phyloP scores from a whole-genome alignment of 371 early-diverging fungal species.

The Mortierella sp. region DNA sequence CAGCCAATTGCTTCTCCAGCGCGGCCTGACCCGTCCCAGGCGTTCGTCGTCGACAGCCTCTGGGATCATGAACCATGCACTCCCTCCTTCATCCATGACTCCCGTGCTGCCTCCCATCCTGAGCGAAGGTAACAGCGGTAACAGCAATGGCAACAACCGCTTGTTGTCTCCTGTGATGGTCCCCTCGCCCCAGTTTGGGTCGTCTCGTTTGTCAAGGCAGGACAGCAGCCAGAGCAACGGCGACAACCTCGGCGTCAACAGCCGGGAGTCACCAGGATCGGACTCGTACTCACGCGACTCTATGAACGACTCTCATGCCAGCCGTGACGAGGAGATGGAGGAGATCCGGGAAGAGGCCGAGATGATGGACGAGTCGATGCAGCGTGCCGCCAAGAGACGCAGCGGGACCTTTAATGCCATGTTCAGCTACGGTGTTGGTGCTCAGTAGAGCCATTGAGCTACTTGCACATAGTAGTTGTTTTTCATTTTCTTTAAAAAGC shows the following conservation, averaged over 20 bases:
- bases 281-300: constrained; percentile 43
- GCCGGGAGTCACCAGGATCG: constrained; percentile 46
- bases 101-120: constrained; percentile 48
- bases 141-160: constrained; percentile 12
- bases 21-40: constrained; percentile 45
- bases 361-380: constrained; percentile 27
- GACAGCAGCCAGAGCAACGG: constrained; percentile 32
- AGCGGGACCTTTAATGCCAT: constrained; percentile 32
- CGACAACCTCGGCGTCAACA: constrained; percentile 6
- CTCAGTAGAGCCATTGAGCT: constrained; percentile 22
- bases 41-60: constrained; percentile 45
- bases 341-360: constrained; percentile 39
- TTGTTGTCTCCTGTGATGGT: constrained; percentile 42
- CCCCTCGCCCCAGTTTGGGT: constrained; percentile 32
- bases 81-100: constrained; percentile 20
- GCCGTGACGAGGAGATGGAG: constrained; percentile 37
- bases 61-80: constrained; percentile 21
- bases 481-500: background rate
- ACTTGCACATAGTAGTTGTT: background rate
- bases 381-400: constrained; percentile 47
- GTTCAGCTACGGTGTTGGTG: constrained; percentile 33
- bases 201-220: constrained; percentile 32
- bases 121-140: constrained; percentile 16
- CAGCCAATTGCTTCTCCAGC: constrained; percentile 32
- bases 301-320: constrained; percentile 28